These are phyloP conservation scores for Verticillium tricorpus DNA, from an alignment of 2,329 filamentous ascomycete genomes.

Conservation along the genomic window DNA sequence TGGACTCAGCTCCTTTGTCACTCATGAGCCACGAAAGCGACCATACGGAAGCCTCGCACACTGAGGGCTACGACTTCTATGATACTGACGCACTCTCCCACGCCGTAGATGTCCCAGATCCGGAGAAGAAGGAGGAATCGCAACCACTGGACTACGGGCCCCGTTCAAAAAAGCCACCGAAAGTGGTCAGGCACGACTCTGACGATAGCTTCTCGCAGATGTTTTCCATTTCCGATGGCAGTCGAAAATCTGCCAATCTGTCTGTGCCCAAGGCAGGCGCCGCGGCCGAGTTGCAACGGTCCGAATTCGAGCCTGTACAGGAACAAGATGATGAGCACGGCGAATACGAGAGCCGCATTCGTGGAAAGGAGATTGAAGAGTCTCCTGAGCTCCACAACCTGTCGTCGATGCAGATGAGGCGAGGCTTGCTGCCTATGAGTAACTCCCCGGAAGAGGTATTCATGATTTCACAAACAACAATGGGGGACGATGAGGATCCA, in stretches of 20 bases:
- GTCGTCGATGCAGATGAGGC: not conserved
- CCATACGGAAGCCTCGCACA: slow-evolving; percentile 42
- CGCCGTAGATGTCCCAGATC: slow-evolving; percentile 48
- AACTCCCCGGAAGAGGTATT: slow-evolving; percentile 35
- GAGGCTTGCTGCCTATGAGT: slow-evolving; percentile 2
- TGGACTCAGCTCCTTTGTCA: slow-evolving; percentile 47
- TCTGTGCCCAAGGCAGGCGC: slow-evolving; percentile 27
- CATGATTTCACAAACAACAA: slow-evolving; percentile 43
- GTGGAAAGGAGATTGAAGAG: slow-evolving; percentile 31
- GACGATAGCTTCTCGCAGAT: slow-evolving; percentile 54
- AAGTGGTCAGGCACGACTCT: slow-evolving; percentile 46
- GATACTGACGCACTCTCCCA: slow-evolving; percentile 49
- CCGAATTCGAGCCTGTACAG: slow-evolving; percentile 16
- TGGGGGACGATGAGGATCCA: slow-evolving; percentile 18
- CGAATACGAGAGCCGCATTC: slow-evolving; percentile 42
- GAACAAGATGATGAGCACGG: slow-evolving; percentile 19
- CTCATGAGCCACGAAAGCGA: slow-evolving; percentile 46
- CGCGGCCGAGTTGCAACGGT: slow-evolving; percentile 4
- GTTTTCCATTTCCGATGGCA: slow-evolving; percentile 52
- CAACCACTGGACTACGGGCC: slow-evolving; percentile 29
- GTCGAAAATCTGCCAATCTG: slow-evolving; percentile 32
- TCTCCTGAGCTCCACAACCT: slow-evolving; percentile 10
- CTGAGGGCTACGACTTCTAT: slow-evolving; percentile 63
- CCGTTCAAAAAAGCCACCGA: slow-evolving; percentile 23
- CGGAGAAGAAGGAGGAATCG: slow-evolving; percentile 23